Evolutionary conservation across 768 basidiomycete genomes (phyloP).

Genomic region (Lyophyllum decastes): DNA sequence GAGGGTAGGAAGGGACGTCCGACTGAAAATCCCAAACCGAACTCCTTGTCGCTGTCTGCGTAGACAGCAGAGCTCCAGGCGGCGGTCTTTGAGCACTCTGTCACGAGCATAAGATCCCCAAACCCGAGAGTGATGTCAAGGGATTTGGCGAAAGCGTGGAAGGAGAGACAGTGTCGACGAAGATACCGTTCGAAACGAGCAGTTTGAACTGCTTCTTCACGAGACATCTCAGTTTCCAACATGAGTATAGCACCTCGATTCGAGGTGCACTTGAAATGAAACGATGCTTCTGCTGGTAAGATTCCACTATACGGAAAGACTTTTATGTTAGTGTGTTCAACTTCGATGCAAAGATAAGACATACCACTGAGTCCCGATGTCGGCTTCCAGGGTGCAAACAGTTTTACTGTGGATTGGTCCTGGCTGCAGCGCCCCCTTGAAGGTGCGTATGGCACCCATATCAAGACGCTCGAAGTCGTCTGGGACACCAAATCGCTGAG

Average conservation of each 20-base stretch:
- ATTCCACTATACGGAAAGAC: background rate
- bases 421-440: slow-evolving; percentile 5
- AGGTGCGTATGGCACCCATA: slow-evolving; percentile 2
- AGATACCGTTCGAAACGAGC: slow-evolving; percentile 8
- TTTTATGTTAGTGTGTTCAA: too few relatives aligned
- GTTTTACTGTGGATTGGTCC: slow-evolving; percentile 14
- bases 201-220: slow-evolving; percentile 5
- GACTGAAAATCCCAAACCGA: slow-evolving; percentile 12
- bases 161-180: slow-evolving; percentile 8
- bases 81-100: slow-evolving; percentile 17
- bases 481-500: slow-evolving; percentile 11
- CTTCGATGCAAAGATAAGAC: too few relatives aligned
- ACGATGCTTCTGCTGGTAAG: slow-evolving; percentile 12
- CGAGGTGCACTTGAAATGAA: slow-evolving; percentile 14
- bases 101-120: slow-evolving; percentile 19
- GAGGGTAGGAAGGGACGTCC: slow-evolving; percentile 2
- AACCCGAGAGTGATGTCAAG: slow-evolving; percentile 7
- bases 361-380: slow-evolving; percentile 6
- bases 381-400: slow-evolving; percentile 1
- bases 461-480: slow-evolving; percentile 6
- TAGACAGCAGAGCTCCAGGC: slow-evolving; percentile 21
- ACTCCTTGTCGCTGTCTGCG: slow-evolving; percentile 11
- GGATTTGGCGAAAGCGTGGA: slow-evolving; percentile 12
- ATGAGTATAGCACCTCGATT: slow-evolving; percentile 14
- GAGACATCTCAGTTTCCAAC: slow-evolving; percentile 14